Base-by-base conservation (phyloP, 345 rosid genomes). In the Ailanthus altissimus region DNA sequence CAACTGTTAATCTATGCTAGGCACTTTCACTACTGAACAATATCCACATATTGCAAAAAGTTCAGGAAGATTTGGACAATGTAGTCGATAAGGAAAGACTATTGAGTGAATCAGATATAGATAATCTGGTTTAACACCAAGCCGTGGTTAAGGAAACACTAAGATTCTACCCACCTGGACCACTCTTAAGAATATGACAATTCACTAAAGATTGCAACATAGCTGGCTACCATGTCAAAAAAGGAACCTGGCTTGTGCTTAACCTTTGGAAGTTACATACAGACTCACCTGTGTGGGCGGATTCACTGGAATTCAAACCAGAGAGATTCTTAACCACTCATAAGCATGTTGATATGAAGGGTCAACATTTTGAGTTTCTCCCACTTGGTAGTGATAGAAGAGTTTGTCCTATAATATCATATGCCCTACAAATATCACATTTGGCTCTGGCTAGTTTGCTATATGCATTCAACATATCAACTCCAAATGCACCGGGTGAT, bases 321-420 rank as follows among this genome's bases (percentile, higher is more conserved):
- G 84, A 88, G 53, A 80, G 87, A 43, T 87, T 87, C 59, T 15
- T 86, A 2, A 77, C 68, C 1, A 83, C 67, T 25, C 81, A 82
- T 57, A 67, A 42, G 36, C 78, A 82, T 11, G 58, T 84, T 36
- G 85, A 84, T 58, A 80, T 82, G 1, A 79, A 36, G 53, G 89
- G 88, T 10, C 77, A 77, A 60, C 51, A 79, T 76, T 84, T 80
- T 36, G 86, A 77, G 23, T 59, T 82, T 9, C 63, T 86, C 7
- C 89, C 89, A 18, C 86, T 88, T 71, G 89, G 91, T 43, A 45
- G 76, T 5, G 88, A 89, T 1, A 81, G 91, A 57, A 77, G 86
- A 50, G 50, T 54, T 0, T 88, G 89, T 45, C 88, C 89, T 0
- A 86, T 85, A 5, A 64, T 79, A 11, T 5, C 53, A 32, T 56